Evolutionary conservation across 805 yeast species (phyloP).

Genomic region (Ogataea trehalophila): DNA sequence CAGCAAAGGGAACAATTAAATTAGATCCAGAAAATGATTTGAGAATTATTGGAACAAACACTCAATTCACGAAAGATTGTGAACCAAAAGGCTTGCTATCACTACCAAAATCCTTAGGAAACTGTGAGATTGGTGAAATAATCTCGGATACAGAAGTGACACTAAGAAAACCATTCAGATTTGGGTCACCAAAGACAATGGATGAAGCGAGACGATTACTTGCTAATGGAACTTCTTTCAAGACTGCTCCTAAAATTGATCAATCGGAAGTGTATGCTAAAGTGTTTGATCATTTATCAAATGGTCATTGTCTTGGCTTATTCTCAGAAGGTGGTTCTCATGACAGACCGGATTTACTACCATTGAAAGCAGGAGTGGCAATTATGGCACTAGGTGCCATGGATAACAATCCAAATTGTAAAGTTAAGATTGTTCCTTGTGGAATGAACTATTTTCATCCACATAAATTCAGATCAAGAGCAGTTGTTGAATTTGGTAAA

Average conservation of each 20-base stretch:
- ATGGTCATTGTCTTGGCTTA: conserved; percentile 82
- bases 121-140: conserved; percentile 62
- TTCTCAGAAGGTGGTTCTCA: conserved; percentile 99
- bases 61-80: conserved; percentile 62
- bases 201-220: conserved; percentile 39
- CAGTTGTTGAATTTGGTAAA: conserved; percentile 90
- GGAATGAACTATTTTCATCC: conserved; percentile 98
- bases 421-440: conserved; percentile 88
- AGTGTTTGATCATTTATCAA: conserved; percentile 79
- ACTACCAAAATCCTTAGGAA: conserved; percentile 74
- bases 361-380: conserved; percentile 95
- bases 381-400: conserved; percentile 97
- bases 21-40: conserved; percentile 42
- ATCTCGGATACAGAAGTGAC: conserved; percentile 66
- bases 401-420: conserved; percentile 67
- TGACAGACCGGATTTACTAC: conserved; percentile 86
- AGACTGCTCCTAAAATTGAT: conserved; percentile 77
- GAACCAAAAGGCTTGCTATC: conserved; percentile 64
- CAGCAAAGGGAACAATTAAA: conserved; percentile 62
- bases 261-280: conserved; percentile 77
- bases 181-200: conserved; percentile 33
- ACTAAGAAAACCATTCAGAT: conserved; percentile 64
- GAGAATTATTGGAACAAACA: conserved; percentile 56
- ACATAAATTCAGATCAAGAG: conserved; percentile 91
- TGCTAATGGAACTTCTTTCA: conserved; percentile 50